These are phyloP conservation scores for Ephemerocybe angulata DNA, from an alignment of 768 basidiomycete genomes.

Conservation along the genomic window DNA sequence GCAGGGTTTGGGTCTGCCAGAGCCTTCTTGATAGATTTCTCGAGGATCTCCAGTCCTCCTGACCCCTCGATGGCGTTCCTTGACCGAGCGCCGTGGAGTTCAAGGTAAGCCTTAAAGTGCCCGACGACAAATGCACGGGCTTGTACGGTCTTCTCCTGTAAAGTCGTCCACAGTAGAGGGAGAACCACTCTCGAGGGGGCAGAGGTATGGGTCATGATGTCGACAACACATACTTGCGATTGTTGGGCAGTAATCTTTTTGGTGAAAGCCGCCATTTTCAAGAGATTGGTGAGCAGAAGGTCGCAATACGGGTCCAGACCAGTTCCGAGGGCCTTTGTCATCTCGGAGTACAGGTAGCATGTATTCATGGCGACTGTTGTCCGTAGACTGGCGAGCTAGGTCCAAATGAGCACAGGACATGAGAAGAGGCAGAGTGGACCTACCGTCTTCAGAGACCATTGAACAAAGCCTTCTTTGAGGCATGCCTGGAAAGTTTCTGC, in stretches of 20 bases:
- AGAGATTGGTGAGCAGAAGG: slow-evolving; percentile 63
- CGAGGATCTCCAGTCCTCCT: slow-evolving; percentile 67
- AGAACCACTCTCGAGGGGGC: slow-evolving; percentile 67
- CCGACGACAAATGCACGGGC: slow-evolving; percentile 60
- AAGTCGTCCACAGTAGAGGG: slow-evolving; percentile 59
- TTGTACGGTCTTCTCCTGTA: slow-evolving; percentile 81
- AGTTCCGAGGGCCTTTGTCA: slow-evolving; percentile 61
- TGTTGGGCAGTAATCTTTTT: slow-evolving; percentile 90
- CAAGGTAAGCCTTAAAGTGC: slow-evolving; percentile 75
- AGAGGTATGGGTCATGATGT: slow-evolving; percentile 68
- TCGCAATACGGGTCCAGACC: slow-evolving; percentile 82
- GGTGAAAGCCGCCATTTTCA: slow-evolving; percentile 85
- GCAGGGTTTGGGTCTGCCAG: slow-evolving; percentile 76
- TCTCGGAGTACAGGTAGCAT: slow-evolving; percentile 71
- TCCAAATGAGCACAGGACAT: slow-evolving; percentile 6
- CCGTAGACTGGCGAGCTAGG: slow-evolving; percentile 79
- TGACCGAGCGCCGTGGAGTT: slow-evolving; percentile 63
- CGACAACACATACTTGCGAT: slow-evolving; percentile 68
- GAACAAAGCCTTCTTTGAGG: slow-evolving; percentile 75
- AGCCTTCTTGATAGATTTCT: slow-evolving; percentile 68
- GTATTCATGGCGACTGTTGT: slow-evolving; percentile 86
- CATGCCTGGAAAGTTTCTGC: slow-evolving; percentile 69
- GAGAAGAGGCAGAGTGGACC: slow-evolving; percentile 22
- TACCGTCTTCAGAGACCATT: slow-evolving; percentile 83
- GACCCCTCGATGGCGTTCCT: slow-evolving; percentile 64